These are phyloP conservation scores for Neoboletus subvelutipes DNA, from an alignment of 768 basidiomycete species.

Conservation along the genomic window DNA sequence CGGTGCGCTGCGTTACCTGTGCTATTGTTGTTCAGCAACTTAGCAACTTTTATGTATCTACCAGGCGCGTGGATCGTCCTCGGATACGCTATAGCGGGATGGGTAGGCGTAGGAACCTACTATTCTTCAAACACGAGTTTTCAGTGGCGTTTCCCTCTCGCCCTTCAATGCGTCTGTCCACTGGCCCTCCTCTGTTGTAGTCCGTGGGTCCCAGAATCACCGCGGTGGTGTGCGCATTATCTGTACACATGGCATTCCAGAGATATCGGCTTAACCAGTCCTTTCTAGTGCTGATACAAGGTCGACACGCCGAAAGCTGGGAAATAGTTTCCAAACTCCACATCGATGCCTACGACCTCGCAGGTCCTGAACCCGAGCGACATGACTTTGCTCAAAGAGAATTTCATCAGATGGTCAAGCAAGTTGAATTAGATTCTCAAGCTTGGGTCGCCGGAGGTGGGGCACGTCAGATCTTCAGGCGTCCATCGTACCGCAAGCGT, in stretches of 20 bases:
- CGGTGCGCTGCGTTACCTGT: neutral
- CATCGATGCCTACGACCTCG: neutral
- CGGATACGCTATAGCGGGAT: neutral
- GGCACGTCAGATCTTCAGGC: neutral
- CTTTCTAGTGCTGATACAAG: neutral
- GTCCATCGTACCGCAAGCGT: slow-evolving; percentile 5
- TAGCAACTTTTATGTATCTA: neutral
- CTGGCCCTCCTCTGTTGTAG: neutral
- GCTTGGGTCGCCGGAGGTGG: neutral
- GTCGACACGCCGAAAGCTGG: slow-evolving; percentile 1
- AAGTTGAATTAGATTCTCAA: neutral
- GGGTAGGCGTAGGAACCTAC: neutral
- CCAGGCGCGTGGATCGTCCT: neutral
- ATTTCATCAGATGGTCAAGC: slow-evolving; percentile 2
- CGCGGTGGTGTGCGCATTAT: neutral
- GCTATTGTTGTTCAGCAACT: neutral
- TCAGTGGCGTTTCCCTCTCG: neutral
- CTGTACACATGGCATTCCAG: neutral
- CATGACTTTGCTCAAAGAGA: neutral
- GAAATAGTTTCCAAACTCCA: neutral
- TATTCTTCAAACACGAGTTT: neutral
- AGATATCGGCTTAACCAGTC: neutral
- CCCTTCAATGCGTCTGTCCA: neutral
- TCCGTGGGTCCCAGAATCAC: neutral
- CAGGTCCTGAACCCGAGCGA: neutral